Evolutionary conservation across 352 stramenopile genomes (phyloP), one percentile per base, ranked within the genome.

Genomic region (Globisporangium nagaii): DNA sequence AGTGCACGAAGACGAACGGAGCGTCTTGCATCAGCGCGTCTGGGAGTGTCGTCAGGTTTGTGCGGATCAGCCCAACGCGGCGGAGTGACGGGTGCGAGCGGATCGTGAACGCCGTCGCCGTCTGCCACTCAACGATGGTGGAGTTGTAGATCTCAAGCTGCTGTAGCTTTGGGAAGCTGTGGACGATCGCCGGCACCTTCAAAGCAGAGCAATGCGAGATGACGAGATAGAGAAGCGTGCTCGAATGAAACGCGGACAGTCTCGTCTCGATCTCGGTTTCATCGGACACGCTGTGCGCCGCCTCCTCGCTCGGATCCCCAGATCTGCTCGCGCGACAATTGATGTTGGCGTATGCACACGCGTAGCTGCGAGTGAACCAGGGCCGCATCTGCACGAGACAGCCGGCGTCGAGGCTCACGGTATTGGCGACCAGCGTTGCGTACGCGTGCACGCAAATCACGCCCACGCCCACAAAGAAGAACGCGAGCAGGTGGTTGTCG

Each of bases 81-180:
- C 32, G 43, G 25, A 60, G 43, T n/a, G 15, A 20, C 2, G n/a
- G 32, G n/a, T 53, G 53, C 2, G 43, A 19, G 27, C 24, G 7
- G 0, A 12, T 34, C 0, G 34, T 34, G 37, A 73, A 46, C 0
- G 57, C 22, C 1, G 62, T 54, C 1, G 48, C 13, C 2, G 11
- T 10, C 9, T 45, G 28, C 65, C 62, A 73, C 27, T 67, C 52
- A 19, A 27, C 10, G n/a, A 73, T 56, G 5, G 65, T 65, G 27
- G 56, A 48, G 55, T 70, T 68, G 44, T 62, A 64, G 12, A 70
- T 25, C 27, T 63, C 48, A 4, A 69, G 12, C 34, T 36, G 42
- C 13, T 62, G n/a, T 5, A 72, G 36, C 9, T 53, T 60, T 6
- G 22, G 28, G 34, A 65, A 70, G 10, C 35, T 8, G 11, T 40